A percentile compares a stretch with the other conserved stretches of the same genome.
Evolutionary conservation across 805 yeast genomes (phyloP).

Genomic region (Trichomonascus vanleenenianus): DNA sequence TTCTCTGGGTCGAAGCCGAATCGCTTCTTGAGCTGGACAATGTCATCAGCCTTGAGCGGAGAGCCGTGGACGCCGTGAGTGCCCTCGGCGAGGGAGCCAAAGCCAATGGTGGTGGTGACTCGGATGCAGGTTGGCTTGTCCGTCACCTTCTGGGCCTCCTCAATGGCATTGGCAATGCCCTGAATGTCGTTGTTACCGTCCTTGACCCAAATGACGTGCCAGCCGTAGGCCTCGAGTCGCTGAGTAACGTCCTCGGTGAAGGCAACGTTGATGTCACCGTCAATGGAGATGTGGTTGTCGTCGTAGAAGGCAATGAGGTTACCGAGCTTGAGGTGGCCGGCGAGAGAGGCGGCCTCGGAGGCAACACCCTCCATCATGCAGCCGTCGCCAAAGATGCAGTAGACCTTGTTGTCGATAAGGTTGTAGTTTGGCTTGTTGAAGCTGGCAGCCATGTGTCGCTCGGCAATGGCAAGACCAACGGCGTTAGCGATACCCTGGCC

Average conservation of each 20-base stretch:
- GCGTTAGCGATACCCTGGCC: slow-evolving; percentile 98
- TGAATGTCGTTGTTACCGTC: slow-evolving; percentile 76
- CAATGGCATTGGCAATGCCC: slow-evolving; percentile 67
- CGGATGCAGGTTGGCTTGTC: slow-evolving; percentile 88
- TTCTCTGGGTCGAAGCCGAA: slow-evolving; percentile 86
- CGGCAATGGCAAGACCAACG: slow-evolving; percentile 94
- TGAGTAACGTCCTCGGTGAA: slow-evolving; percentile 87
- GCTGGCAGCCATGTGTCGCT: slow-evolving; percentile 82
- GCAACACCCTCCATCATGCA: slow-evolving; percentile 98
- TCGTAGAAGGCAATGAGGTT: slow-evolving; percentile 94
- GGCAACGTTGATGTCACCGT: slow-evolving; percentile 82
- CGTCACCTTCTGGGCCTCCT: slow-evolving; percentile 64
- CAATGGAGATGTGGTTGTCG: slow-evolving; percentile 94
- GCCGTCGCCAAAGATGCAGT: slow-evolving; percentile 88
- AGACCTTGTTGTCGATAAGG: slow-evolving; percentile 69
- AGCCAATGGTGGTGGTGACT: slow-evolving; percentile 88
- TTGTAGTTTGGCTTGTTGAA: slow-evolving; percentile 82
- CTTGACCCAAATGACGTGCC: slow-evolving; percentile 74
- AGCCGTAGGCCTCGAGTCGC: slow-evolving; percentile 88
- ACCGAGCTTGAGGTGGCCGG: slow-evolving; percentile 91
- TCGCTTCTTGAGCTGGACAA: slow-evolving; percentile 72
- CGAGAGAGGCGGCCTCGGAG: slow-evolving; percentile 87
- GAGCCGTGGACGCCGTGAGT: slow-evolving; percentile 93
- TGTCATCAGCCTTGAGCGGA: slow-evolving; percentile 89
- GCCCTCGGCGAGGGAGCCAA: slow-evolving; percentile 79